Percentiles rank a stretch among this genome's conserved stretches.
phyloP scores from a whole-genome alignment of 805 yeast species.

The Kuraishia hungarica region DNA sequence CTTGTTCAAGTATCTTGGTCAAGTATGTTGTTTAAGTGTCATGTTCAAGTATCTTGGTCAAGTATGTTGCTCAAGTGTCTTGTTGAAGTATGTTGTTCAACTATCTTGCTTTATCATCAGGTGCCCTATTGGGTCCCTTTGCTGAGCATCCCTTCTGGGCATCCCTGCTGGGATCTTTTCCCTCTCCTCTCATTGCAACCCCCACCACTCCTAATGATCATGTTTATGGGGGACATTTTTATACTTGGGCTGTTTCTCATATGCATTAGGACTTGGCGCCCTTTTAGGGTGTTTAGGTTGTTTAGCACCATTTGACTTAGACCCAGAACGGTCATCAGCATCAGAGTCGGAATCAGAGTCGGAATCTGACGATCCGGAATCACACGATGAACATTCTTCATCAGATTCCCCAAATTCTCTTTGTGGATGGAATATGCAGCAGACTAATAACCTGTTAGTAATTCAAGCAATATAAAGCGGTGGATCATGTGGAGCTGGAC shows the following conservation, averaged over 20 bases:
- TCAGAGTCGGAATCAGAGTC: conserved; percentile 27
- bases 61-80: too few species aligned
- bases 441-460: conserved; percentile 33
- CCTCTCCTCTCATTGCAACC: too few species aligned
- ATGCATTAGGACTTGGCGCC: conserved; percentile 63
- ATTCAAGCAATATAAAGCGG: too few species aligned
- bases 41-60: too few species aligned
- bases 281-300: conserved; percentile 5
- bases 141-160: too few species aligned
- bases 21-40: too few species aligned
- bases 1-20: too few species aligned
- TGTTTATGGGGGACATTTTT: conserved; percentile 16
- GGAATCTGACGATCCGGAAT: conserved; percentile 4
- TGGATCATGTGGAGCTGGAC: too few species aligned
- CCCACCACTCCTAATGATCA: conserved; percentile 1
- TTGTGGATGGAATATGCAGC: conserved; percentile 82
- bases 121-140: too few species aligned
- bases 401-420: conserved; percentile 43
- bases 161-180: not conserved
- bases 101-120: too few species aligned
- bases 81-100: too few species aligned
- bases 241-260: conserved; percentile 77
- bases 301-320: conserved; percentile 7
- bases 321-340: conserved; percentile 20
- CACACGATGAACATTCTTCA: conserved; percentile 17